Percentiles rank a stretch among this genome's conserved stretches.
Conservation (phyloP, 257 asterid species). For the Nicotiana undulata region DNA sequence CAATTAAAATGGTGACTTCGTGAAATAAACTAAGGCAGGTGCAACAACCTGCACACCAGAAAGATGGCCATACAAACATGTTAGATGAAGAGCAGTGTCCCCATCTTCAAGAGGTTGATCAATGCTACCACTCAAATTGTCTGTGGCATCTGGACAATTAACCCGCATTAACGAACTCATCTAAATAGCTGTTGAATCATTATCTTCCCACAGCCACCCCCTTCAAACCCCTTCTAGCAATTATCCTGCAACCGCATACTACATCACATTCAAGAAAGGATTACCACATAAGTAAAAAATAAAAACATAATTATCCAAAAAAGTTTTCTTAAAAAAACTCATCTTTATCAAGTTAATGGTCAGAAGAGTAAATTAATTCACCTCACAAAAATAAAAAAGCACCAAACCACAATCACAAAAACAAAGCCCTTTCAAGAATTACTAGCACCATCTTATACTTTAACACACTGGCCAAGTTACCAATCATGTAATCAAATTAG, state of each 20-base stretch:
- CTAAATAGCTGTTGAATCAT: neutral
- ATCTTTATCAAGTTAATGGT: neutral
- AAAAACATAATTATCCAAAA: neutral
- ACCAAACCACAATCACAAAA: neutral
- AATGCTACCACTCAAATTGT: slow-evolving; percentile 56
- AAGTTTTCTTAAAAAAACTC: neutral
- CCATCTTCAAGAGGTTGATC: slow-evolving; percentile 88
- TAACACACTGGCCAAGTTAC: neutral
- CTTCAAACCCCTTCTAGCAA: too few species aligned
- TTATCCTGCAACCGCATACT: neutral
- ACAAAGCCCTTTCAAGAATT: too few species aligned
- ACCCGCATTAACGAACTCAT: neutral
- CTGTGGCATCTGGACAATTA: slow-evolving; percentile 30
- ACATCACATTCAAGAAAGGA: neutral
- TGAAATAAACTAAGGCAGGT: neutral
- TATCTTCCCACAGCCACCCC: neutral
- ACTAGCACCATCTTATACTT: neutral
- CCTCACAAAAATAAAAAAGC: neutral
- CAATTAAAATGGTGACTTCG: neutral
- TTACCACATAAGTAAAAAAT: neutral
- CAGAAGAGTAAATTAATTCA: neutral
- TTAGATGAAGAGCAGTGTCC: slow-evolving; percentile 84
- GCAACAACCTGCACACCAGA: slow-evolving; percentile 62
- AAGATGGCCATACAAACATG: slow-evolving; percentile 81
- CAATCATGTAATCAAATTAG: neutral